Percentiles rank a stretch among this genome's conserved stretches.
Evolutionary conservation across 2,329 filamentous ascomycete species (phyloP).

Genomic region (Pestalotiopsis sp.): DNA sequence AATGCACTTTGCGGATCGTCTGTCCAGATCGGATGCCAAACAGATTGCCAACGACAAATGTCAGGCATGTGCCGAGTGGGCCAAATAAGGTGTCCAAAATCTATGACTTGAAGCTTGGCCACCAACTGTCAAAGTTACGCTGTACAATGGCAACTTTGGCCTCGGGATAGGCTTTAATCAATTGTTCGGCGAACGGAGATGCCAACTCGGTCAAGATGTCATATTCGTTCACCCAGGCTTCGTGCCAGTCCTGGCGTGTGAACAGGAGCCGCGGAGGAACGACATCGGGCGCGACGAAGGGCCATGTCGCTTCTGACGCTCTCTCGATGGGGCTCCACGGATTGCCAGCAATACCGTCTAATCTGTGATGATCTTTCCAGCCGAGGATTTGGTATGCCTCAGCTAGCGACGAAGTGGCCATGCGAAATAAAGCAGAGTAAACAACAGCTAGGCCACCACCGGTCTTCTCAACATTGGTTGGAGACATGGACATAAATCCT

Average conservation of each 20-base stretch:
- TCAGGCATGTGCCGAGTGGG: too few relatives aligned
- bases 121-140: too few relatives aligned
- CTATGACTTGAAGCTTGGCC: too few relatives aligned
- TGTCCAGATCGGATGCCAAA: too few relatives aligned
- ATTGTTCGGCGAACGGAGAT: slow-evolving; percentile 67
- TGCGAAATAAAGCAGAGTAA: slow-evolving; percentile 11
- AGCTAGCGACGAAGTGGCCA: slow-evolving; percentile 9
- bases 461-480: not conserved
- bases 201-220: slow-evolving; percentile 72
- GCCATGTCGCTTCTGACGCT: not conserved
- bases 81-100: too few relatives aligned
- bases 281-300: not conserved
- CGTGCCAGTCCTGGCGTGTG: slow-evolving; percentile 68
- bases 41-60: too few relatives aligned
- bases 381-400: slow-evolving; percentile 13
- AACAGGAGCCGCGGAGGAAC: slow-evolving; percentile 46
- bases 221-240: slow-evolving; percentile 62
- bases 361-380: slow-evolving; percentile 8
- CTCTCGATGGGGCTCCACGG: not conserved
- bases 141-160: slow-evolving; percentile 55
- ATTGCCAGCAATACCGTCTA: not conserved
- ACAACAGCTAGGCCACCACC: slow-evolving; percentile 9
- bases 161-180: slow-evolving; percentile 73
- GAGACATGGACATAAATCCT: too few relatives aligned
- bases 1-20: too few relatives aligned